Evolutionary conservation across 306 rosid genomes (phyloP).

Genomic region (Sesbania bispinosa): DNA sequence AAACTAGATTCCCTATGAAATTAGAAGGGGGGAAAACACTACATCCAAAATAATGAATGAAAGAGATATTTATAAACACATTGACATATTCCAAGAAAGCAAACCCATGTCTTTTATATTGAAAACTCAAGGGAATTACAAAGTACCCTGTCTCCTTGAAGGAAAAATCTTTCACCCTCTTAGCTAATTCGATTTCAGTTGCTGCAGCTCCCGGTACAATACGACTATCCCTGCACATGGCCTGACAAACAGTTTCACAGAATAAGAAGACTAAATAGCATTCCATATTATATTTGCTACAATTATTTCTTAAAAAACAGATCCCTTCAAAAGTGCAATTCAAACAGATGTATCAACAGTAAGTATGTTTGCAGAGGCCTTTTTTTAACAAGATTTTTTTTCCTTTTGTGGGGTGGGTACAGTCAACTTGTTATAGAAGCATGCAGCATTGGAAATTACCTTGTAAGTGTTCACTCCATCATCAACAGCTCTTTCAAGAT

Average conservation of each 20-base stretch:
- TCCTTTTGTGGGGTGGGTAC: background rate
- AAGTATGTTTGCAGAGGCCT: background rate
- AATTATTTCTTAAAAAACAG: background rate
- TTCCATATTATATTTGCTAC: background rate
- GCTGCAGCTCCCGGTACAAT: constrained; percentile 91
- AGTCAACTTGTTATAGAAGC: too few species aligned
- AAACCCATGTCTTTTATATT: background rate
- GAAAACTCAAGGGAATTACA: background rate
- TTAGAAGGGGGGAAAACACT: background rate
- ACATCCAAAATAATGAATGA: background rate
- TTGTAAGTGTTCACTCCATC: constrained; percentile 96
- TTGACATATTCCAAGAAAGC: background rate
- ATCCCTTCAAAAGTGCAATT: background rate
- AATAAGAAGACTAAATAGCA: constrained; percentile 1
- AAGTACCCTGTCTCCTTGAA: constrained; percentile 85
- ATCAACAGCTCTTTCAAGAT: constrained; percentile 93
- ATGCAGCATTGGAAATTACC: constrained; percentile 42
- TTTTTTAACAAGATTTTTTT: background rate
- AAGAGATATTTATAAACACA: too few species aligned
- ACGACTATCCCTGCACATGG: constrained; percentile 97
- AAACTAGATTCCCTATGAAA: background rate
- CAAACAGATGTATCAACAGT: constrained; percentile 1
- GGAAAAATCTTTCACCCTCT: constrained; percentile 81
- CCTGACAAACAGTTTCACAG: constrained; percentile 46
- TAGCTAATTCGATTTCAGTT: constrained; percentile 91